Evolutionary conservation across 495 filamentous ascomycete species (phyloP).

Genomic region (Penicillium riverlandense): DNA sequence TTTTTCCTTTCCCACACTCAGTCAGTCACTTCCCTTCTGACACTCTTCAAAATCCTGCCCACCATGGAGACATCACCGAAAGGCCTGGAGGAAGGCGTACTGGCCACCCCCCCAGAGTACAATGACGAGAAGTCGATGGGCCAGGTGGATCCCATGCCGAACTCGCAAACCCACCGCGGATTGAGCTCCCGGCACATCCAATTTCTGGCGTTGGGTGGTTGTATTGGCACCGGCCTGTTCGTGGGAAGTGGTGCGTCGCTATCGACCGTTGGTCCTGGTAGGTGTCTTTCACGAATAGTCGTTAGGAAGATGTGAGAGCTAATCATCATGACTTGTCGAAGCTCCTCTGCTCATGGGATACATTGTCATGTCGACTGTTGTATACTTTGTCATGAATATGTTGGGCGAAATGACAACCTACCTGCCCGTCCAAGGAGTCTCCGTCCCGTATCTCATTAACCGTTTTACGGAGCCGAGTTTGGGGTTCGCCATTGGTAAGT

Average conservation of each 20-base stretch:
- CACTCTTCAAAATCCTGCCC: neutral
- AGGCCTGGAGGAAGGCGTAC: slow-evolving; percentile 11
- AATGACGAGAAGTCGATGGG: slow-evolving; percentile 16
- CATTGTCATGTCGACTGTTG: slow-evolving; percentile 46
- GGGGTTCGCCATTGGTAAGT: slow-evolving; percentile 60
- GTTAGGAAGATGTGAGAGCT: neutral
- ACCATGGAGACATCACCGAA: slow-evolving; percentile 15
- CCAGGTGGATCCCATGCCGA: slow-evolving; percentile 5
- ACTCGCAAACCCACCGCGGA: slow-evolving; percentile 18
- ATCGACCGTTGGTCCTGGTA: slow-evolving; percentile 54
- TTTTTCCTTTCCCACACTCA: neutral
- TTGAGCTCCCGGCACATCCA: slow-evolving; percentile 48
- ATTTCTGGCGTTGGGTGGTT: slow-evolving; percentile 66
- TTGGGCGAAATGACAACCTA: slow-evolving; percentile 69
- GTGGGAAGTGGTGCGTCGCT: slow-evolving; percentile 61
- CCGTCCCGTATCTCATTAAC: slow-evolving; percentile 64
- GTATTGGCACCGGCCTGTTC: slow-evolving; percentile 72
- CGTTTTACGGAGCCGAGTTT: slow-evolving; percentile 62
- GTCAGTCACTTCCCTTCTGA: neutral
- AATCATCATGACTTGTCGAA: slow-evolving; percentile 28
- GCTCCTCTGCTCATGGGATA: slow-evolving; percentile 64
- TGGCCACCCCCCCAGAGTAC: slow-evolving; percentile 5
- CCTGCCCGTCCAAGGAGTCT: slow-evolving; percentile 61
- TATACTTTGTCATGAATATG: slow-evolving; percentile 47
- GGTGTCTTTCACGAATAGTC: slow-evolving; percentile 6